Percentiles rank a stretch among this genome's conserved stretches.
Evolutionary conservation across 441 rosid genomes (phyloP).

Genomic region (Bruguiera hainesii): DNA sequence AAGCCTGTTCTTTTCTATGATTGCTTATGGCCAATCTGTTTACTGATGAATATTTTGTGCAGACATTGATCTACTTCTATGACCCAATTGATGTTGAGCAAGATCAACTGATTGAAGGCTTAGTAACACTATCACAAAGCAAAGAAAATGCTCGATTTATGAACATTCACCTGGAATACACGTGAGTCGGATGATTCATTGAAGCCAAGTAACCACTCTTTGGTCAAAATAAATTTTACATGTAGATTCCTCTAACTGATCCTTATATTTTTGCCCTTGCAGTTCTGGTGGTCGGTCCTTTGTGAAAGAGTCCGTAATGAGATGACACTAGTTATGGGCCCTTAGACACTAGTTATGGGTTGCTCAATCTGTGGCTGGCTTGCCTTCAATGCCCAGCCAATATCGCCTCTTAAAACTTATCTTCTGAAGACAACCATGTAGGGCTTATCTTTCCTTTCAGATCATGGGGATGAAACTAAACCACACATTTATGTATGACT

Average conservation of each 20-base stretch:
- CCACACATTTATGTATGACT: too few relatives aligned
- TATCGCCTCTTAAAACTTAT: background rate
- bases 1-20: background rate
- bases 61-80: slow-evolving; percentile 90
- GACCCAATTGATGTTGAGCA: slow-evolving; percentile 92
- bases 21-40: background rate
- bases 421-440: too few relatives aligned
- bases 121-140: slow-evolving; percentile 78
- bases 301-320: slow-evolving; percentile 85
- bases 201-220: background rate
- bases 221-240: slow-evolving; percentile 7
- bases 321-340: slow-evolving; percentile 30
- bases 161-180: slow-evolving; percentile 90
- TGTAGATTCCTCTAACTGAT: background rate
- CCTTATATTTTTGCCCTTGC: slow-evolving; percentile 30
- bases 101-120: slow-evolving; percentile 88
- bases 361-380: slow-evolving; percentile 8
- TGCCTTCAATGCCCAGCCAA: slow-evolving; percentile 9
- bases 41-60: slow-evolving; percentile 32
- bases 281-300: slow-evolving; percentile 89
- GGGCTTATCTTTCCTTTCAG: too few relatives aligned
- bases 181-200: slow-evolving; percentile 43
- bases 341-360: slow-evolving; percentile 15
- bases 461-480: too few relatives aligned
- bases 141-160: slow-evolving; percentile 87